These are phyloP conservation scores for Aspergillus puulaauensis DNA, from an alignment of 2,329 filamentous ascomycete genomes.

Conservation along the genomic window DNA sequence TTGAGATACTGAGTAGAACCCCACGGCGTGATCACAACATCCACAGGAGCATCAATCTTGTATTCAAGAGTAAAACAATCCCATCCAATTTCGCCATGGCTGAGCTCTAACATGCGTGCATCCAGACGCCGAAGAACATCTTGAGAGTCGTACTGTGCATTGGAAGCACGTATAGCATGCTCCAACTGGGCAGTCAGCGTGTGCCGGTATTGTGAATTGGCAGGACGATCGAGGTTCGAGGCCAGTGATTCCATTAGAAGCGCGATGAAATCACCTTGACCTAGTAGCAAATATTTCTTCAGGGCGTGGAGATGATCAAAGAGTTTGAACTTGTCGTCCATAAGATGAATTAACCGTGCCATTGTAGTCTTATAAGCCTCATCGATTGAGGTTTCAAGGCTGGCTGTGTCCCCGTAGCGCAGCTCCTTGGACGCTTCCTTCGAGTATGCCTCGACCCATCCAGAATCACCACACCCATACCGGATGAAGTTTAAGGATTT, in stretches of 20 bases:
- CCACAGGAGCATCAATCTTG: slow-evolving; percentile 93
- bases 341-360: slow-evolving; percentile 87
- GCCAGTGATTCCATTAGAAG: slow-evolving; percentile 95
- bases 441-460: slow-evolving; percentile 94
- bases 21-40: slow-evolving; percentile 96
- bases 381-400: slow-evolving; percentile 88
- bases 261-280: slow-evolving; percentile 95
- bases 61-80: slow-evolving; percentile 99
- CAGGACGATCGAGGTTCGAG: slow-evolving; percentile 87
- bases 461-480: slow-evolving; percentile 87
- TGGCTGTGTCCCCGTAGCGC: slow-evolving; percentile 88
- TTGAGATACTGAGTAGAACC: slow-evolving; percentile 96
- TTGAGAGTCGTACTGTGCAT: slow-evolving; percentile 90
- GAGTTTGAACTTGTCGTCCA: slow-evolving; percentile 92
- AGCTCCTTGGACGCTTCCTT: slow-evolving; percentile 90
- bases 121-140: slow-evolving; percentile 90
- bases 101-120: slow-evolving; percentile 96
- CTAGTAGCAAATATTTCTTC: slow-evolving; percentile 91
- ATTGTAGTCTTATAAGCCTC: slow-evolving; percentile 98
- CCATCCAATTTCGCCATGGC: slow-evolving; percentile 96
- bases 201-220: slow-evolving; percentile 95
- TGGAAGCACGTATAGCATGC: slow-evolving; percentile 94
- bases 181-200: slow-evolving; percentile 97
- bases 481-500: slow-evolving; percentile 98
- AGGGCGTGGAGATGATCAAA: slow-evolving; percentile 89